These are phyloP conservation scores for Aphanoascus verrucosus DNA, from an alignment of 2,329 filamentous ascomycete species.

Conservation along the genomic window DNA sequence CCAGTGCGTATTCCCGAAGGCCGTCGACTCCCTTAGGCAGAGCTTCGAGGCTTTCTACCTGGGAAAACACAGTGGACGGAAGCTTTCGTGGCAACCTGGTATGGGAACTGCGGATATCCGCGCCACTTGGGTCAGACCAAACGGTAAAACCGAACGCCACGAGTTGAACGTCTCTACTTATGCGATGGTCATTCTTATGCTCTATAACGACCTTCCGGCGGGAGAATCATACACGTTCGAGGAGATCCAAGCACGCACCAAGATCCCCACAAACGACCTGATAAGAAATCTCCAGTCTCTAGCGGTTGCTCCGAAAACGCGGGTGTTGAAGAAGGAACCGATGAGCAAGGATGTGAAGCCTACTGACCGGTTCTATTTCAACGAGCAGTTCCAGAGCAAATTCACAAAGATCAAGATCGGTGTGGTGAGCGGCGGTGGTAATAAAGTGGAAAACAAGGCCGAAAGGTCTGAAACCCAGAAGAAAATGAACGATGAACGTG, in stretches of 20 bases:
- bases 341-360: constrained; percentile 65
- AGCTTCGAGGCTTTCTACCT: constrained; percentile 86
- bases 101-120: constrained; percentile 80
- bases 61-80: constrained; percentile 73
- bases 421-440: constrained; percentile 62
- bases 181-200: constrained; percentile 75
- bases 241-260: constrained; percentile 72
- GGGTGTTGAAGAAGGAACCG: constrained; percentile 70
- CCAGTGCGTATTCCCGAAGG: constrained; percentile 60
- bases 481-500: constrained; percentile 42
- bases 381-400: constrained; percentile 69
- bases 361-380: constrained; percentile 72
- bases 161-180: constrained; percentile 89
- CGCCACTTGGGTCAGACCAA: constrained; percentile 61
- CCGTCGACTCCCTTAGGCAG: constrained; percentile 63
- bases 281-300: constrained; percentile 69
- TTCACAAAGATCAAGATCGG: constrained; percentile 82
- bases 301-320: constrained; percentile 70
- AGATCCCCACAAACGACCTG: constrained; percentile 64
- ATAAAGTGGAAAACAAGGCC: constrained; percentile 67
- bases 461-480: constrained; percentile 45
- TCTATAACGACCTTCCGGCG: constrained; percentile 68
- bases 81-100: constrained; percentile 68
- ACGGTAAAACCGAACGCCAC: constrained; percentile 65
- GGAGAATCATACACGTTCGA: constrained; percentile 50